These are phyloP conservation scores for Takashimella koratensis DNA, from an alignment of 1,284 basidiomycete genomes.

Conservation along the genomic window DNA sequence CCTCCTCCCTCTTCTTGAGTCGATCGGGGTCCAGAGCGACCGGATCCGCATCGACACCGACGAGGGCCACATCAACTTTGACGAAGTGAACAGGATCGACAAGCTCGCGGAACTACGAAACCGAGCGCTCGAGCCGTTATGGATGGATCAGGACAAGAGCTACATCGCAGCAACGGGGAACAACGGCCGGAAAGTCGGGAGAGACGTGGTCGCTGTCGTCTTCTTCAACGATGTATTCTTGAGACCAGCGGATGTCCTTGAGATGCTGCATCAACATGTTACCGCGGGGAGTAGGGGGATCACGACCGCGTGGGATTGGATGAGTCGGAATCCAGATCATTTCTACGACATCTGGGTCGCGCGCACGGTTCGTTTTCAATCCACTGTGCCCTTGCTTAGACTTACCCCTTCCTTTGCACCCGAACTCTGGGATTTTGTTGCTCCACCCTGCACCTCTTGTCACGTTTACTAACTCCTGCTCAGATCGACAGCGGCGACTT, in stretches of 20 bases:
- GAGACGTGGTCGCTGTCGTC: conserved; percentile 35
- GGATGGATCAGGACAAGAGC: conserved; percentile 20
- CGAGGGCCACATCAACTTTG: conserved; percentile 38
- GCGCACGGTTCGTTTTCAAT: conserved; percentile 28
- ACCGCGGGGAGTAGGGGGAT: conserved; percentile 32
- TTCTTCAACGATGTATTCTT: conserved; percentile 50
- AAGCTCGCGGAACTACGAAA: conserved; percentile 45
- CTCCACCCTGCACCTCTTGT: background rate
- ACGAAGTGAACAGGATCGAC: conserved; percentile 43
- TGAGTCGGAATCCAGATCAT: conserved; percentile 39
- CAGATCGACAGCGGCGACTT: conserved; percentile 46
- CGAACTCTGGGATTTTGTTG: background rate
- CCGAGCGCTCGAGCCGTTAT: conserved; percentile 42
- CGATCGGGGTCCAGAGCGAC: conserved; percentile 31
- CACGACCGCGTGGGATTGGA: conserved; percentile 48
- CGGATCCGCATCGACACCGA: conserved; percentile 34
- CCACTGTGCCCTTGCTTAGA: no score
- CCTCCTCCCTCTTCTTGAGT: conserved; percentile 32
- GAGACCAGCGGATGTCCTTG: conserved; percentile 40
- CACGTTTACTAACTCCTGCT: conserved; percentile 1
- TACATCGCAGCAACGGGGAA: conserved; percentile 9
- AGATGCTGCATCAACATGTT: conserved; percentile 45
- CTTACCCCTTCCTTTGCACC: no score
- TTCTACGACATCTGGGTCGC: conserved; percentile 50
- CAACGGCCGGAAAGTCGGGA: conserved; percentile 8